Evolutionary conservation across 1,284 basidiomycete species (phyloP).

Genomic region (Tetrapyrgos nigripes): DNA sequence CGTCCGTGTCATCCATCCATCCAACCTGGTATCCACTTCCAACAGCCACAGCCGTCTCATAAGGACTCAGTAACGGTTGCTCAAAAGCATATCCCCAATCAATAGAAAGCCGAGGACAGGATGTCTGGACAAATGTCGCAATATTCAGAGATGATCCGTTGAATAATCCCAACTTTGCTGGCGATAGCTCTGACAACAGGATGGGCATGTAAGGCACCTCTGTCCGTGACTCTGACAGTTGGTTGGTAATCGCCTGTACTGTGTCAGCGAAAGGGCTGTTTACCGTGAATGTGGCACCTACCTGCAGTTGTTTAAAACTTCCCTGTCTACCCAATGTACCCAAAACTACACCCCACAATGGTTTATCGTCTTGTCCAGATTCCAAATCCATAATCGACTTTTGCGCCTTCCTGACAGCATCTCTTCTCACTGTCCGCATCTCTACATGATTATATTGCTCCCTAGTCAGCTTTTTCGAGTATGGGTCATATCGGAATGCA

Average conservation of each 20-base stretch:
- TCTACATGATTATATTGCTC: conserved; percentile 92
- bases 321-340: conserved; percentile 97
- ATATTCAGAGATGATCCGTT: conserved; percentile 62
- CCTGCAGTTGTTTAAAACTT: conserved; percentile 87
- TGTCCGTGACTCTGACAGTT: conserved; percentile 57
- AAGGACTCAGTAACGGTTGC: conserved; percentile 89
- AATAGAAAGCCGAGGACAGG: conserved; percentile 94
- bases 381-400: conserved; percentile 53
- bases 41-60: conserved; percentile 91
- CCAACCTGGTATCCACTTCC: conserved; percentile 44
- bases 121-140: conserved; percentile 93
- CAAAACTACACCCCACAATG: conserved; percentile 91
- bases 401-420: conserved; percentile 80
- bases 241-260: conserved; percentile 77
- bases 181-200: conserved; percentile 94
- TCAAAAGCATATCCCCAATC: conserved; percentile 99
- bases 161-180: conserved; percentile 91
- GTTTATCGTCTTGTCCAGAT: conserved; percentile 19
- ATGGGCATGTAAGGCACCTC: conserved; percentile 87
- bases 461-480: conserved; percentile 95
- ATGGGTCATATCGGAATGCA: conserved; percentile 98
- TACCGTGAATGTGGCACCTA: conserved; percentile 29
- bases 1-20: conserved; percentile 35
- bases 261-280: neutral
- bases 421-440: conserved; percentile 82